Conservation (phyloP, 768 basidiomycete species). For the Phanerochaete carnosa region DNA sequence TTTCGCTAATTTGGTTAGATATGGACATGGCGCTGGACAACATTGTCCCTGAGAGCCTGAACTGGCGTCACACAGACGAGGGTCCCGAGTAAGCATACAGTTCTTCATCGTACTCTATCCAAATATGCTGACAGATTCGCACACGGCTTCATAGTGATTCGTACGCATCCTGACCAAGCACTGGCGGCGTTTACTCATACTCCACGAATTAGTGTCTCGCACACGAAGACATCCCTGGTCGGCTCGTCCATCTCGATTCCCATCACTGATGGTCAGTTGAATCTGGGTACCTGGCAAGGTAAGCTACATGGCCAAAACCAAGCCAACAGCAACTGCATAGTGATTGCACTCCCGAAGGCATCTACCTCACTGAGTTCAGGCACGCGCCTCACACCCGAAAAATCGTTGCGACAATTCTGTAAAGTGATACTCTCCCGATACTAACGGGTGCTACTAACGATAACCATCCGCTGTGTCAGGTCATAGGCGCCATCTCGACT, state of each 20-base stretch:
- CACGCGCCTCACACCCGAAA: constrained; percentile 60
- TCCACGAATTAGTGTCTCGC: constrained; percentile 60
- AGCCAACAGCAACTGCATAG: neutral
- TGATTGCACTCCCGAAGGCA: constrained; percentile 42
- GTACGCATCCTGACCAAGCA: constrained; percentile 37
- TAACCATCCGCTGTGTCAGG: neutral
- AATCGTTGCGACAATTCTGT: constrained; percentile 83
- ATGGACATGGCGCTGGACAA: constrained; percentile 94
- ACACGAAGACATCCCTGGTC: constrained; percentile 85
- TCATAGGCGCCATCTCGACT: neutral
- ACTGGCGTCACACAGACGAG: constrained; percentile 89
- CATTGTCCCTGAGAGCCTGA: constrained; percentile 79
- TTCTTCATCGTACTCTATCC: neutral
- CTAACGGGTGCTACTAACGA: neutral
- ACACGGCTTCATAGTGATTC: constrained; percentile 56
- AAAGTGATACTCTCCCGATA: constrained; percentile 21
- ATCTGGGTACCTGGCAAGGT: constrained; percentile 95
- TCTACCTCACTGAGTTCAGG: constrained; percentile 87
- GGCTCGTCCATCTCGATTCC: constrained; percentile 83
- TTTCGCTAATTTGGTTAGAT: constrained; percentile 47
- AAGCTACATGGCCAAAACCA: constrained; percentile 4
- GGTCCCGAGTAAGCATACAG: constrained; percentile 71
- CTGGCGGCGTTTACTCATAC: neutral
- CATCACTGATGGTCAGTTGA: constrained; percentile 73
- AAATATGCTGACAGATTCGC: neutral